phyloP scores from a whole-genome alignment of 768 basidiomycete species.

The Amanita phalloides region DNA sequence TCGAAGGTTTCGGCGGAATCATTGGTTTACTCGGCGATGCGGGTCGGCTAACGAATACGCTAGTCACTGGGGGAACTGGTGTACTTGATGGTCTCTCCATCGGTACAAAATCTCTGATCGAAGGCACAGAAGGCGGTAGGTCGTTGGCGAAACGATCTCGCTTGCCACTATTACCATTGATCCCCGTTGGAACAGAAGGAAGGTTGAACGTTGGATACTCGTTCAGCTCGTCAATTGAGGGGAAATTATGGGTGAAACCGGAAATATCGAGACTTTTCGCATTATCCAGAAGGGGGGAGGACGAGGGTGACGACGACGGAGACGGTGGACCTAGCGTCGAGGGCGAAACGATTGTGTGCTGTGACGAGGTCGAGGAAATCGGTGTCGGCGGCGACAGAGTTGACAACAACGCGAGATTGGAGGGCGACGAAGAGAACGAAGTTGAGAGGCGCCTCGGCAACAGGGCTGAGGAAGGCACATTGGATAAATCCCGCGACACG shows the following conservation, averaged over 20 bases:
- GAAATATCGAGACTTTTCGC: conserved; percentile 26
- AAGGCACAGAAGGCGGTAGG: conserved; percentile 16
- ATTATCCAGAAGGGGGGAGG: conserved; percentile 39
- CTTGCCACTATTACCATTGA: conserved; percentile 13
- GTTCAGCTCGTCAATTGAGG: conserved; percentile 68
- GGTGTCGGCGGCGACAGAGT: conserved; percentile 21
- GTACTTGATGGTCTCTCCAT: conserved; percentile 60
- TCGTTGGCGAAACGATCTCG: conserved; percentile 17
- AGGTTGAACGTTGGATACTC: conserved; percentile 38
- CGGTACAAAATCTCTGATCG: conserved; percentile 29
- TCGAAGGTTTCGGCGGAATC: conserved; percentile 24
- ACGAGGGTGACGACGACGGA: conserved; percentile 58
- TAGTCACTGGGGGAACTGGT: conserved; percentile 48
- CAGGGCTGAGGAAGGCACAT: conserved; percentile 28
- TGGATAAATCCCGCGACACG: conserved; percentile 40
- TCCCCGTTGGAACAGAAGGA: conserved; percentile 37
- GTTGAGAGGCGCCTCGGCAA: conserved; percentile 27
- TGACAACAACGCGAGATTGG: conserved; percentile 4
- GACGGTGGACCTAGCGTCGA: conserved; percentile 71
- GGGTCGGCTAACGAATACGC: conserved; percentile 51
- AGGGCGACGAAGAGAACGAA: conserved; percentile 7
- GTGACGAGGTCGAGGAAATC: conserved; percentile 28
- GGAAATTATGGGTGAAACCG: conserved; percentile 59
- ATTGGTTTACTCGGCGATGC: conserved; percentile 38
- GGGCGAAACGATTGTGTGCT: conserved; percentile 60